Evolutionary conservation across 371 early-diverging fungal species (phyloP).

Genomic region (Paraphysoderma sedebokerense): DNA sequence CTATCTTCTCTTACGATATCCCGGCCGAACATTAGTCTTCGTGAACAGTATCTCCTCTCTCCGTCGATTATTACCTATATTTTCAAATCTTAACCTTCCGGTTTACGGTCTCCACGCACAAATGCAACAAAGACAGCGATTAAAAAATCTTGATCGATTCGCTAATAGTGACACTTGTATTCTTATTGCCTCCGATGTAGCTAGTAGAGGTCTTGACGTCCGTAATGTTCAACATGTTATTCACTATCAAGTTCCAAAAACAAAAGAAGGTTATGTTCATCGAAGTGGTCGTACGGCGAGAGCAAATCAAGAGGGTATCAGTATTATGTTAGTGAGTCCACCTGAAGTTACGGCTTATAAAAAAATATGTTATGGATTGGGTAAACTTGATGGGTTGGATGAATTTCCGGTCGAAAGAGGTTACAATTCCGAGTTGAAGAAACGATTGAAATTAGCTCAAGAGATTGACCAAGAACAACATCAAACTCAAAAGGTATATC

Average conservation of each 20-base stretch:
- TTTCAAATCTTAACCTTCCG: conserved; percentile 37
- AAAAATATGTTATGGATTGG: conserved; percentile 53
- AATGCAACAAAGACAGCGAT: conserved; percentile 86
- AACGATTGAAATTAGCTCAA: conserved; percentile 14
- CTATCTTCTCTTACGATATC: conserved; percentile 66
- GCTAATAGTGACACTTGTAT: conserved; percentile 44
- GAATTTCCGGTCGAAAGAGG: conserved; percentile 11
- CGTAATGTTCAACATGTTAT: conserved; percentile 64
- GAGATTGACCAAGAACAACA: conserved; percentile 19
- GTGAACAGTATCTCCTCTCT: conserved; percentile 86
- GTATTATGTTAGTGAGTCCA: conserved; percentile 60
- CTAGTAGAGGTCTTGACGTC: conserved; percentile 81
- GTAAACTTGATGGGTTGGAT: conserved; percentile 31
- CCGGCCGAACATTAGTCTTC: conserved; percentile 81
- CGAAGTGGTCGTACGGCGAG: conserved; percentile 81
- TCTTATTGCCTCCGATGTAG: conserved; percentile 79
- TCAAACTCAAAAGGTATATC: no score
- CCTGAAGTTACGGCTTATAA: conserved; percentile 61
- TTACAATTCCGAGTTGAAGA: neutral
- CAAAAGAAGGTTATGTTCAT: conserved; percentile 71
- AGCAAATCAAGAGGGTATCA: conserved; percentile 57
- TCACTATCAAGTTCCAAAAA: conserved; percentile 73
- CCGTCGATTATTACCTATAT: conserved; percentile 64
- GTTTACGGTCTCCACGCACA: conserved; percentile 53
- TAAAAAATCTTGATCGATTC: conserved; percentile 83